Evolutionary conservation across 768 basidiomycete species (phyloP), one percentile per base, ranked within the genome.

Genomic region (Leucosporidium yakuticum): DNA sequence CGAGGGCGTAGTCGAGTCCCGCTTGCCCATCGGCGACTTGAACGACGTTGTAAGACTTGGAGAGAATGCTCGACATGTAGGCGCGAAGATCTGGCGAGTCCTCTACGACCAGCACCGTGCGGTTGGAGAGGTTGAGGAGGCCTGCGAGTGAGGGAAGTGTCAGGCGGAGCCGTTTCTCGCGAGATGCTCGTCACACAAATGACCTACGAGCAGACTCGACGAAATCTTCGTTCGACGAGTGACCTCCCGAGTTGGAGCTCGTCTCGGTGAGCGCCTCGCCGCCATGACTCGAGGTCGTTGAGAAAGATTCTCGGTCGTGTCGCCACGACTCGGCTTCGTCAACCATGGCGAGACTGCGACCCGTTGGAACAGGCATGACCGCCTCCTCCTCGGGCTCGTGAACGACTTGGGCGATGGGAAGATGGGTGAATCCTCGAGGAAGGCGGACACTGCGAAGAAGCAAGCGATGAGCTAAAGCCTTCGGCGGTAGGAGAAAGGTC

Each of bases 371-470:
- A 49, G 54, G 17, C 65, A 27, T 21, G 29, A 47, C 2, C 12
- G 23, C 34, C 31, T 20, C 47, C n/a, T 71, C 67, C 31, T 64
- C 61, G 9, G 57, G 56, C 4, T 61, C 57, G 56, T 65, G 64
- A 9, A 68, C 64, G 66, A 67, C 64, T 34, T 67, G 65, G 23
- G 60, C 69, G 53, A 69, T 57, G 14, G 65, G 69, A 2, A 73
- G 62, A n/a, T 70, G 72, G 21, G 49, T 62, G 25, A 62, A 64
- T 7, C 69, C 72, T 12, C 69, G 69, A 19, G 66, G 63, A 6
- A 69, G 32, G 5, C 61, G 59, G 25, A 62, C 61, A 15, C 58
- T 58, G 39, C 23, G 31, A 11, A 48, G 20, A 20, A 57, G 39
- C 19, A 2, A 9, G 60, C n/a, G n/a, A n/a, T 31, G 14, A 25